Evolutionary conservation across 2,329 filamentous ascomycete species (phyloP), one percentile per base, ranked within the genome.

Genomic region (Aspergillus quadrilineatus): DNA sequence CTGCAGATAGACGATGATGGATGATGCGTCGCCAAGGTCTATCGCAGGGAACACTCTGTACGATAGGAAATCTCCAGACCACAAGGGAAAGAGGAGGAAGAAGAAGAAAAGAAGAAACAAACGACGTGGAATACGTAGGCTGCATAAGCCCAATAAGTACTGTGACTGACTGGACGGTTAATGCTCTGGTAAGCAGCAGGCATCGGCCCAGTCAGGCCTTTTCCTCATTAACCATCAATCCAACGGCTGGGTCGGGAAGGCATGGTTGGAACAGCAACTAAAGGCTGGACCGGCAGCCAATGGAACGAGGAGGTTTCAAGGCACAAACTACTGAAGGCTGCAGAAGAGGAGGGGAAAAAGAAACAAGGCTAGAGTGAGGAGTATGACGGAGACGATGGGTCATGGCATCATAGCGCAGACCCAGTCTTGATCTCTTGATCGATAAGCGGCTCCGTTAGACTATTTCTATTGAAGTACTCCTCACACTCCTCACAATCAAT

Each of bases 241-340:
- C 26, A 42, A 56, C 60, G 60, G 60, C 60, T 60, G 58, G 60
- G 42, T 56, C 58, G 60, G 55, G 58, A 58, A 52, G 28, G 50
- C 50, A 60, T 58, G 53, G 50, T 61, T 57, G 59, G 53, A 46
- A 50, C 17, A 50, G 37, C 37, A 43, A 52, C 22, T 45, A 29
- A 34, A 37, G 51, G 42, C 44, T 28, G 29, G 41, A 52, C 17
- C 50, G 49, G 39, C 15, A 43, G 43, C 34, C 42, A 47, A 47
- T 37, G 14, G 34, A 56, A 30, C 29, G 43, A 52, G 43, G 44
- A 39, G 43, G 10, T 37, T 22, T 49, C 46, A n/a, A 52, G 43
- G 47, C 28, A 52, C 36, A 17, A 29, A 36, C 29, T 54, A 17
- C 45, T 22, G 22, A 30, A 39, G 32, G 30, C 43, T 29, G 43